Conservation (phyloP, 805 yeast genomes). For the Candida coquimbonensis region DNA sequence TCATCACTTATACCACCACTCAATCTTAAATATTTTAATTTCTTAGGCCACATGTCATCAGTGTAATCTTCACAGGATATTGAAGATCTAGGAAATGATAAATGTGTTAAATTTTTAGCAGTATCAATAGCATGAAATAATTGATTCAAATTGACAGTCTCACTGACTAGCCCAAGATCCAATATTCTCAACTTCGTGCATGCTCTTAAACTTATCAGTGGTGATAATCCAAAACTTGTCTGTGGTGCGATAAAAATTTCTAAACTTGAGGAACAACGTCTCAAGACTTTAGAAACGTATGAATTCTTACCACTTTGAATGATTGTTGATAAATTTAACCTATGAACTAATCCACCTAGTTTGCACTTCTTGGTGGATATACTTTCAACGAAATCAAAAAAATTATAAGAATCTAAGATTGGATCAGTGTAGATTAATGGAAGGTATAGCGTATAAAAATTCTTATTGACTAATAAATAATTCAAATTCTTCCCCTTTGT, state of each 20-base stretch:
- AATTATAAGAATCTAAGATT: slow-evolving; percentile 55
- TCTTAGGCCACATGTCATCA: slow-evolving; percentile 72
- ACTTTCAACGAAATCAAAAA: slow-evolving; percentile 64
- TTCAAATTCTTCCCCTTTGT: slow-evolving; percentile 34
- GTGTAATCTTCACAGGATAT: slow-evolving; percentile 55
- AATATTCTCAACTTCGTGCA: slow-evolving; percentile 59
- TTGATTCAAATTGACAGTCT: slow-evolving; percentile 77
- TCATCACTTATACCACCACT: slow-evolving; percentile 88
- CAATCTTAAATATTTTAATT: slow-evolving; percentile 60
- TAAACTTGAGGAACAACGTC: slow-evolving; percentile 64
- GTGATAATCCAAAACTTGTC: slow-evolving; percentile 88
- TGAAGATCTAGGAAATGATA: slow-evolving; percentile 87
- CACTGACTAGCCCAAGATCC: slow-evolving; percentile 83
- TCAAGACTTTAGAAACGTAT: slow-evolving; percentile 70
- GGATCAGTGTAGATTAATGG: slow-evolving; percentile 66
- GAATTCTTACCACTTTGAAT: slow-evolving; percentile 92
- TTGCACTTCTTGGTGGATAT: slow-evolving; percentile 44
- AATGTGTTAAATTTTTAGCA: slow-evolving; percentile 55
- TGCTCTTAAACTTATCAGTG: slow-evolving; percentile 69
- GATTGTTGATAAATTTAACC: slow-evolving; percentile 68
- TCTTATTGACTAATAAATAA: slow-evolving; percentile 51
- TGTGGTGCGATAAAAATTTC: slow-evolving; percentile 84
- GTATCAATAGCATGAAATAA: slow-evolving; percentile 67
- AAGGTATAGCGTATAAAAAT: slow-evolving; percentile 54
- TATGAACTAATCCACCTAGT: slow-evolving; percentile 50